Percentiles rank a stretch among this genome's conserved stretches.
Evolutionary conservation across 2,329 filamentous ascomycete genomes (phyloP).

Genomic region (Pseudogymnoascus pannorum): DNA sequence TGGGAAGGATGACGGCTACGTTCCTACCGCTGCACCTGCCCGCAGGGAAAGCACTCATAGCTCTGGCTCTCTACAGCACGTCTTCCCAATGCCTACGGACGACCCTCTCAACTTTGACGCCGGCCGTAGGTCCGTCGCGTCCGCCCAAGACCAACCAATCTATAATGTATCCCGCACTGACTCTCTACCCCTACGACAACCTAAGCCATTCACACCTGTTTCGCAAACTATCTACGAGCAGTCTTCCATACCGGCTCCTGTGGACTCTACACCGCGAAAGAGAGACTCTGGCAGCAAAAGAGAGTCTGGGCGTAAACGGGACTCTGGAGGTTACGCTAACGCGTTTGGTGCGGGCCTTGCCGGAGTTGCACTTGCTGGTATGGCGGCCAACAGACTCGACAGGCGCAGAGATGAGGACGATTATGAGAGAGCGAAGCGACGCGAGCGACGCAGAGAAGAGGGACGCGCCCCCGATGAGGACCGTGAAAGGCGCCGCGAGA

Average conservation of each 20-base stretch:
- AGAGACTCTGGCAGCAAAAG: conserved; percentile 2
- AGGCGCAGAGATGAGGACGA: conserved; percentile 26
- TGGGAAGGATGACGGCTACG: conserved; percentile 2
- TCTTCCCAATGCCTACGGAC: conserved; percentile 59
- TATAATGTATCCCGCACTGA: conserved; percentile 33
- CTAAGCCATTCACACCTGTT: conserved; percentile 69
- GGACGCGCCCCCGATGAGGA: background rate
- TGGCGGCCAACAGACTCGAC: conserved; percentile 32
- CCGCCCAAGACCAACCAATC: conserved; percentile 35
- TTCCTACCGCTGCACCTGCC: background rate
- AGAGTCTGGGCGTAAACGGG: background rate
- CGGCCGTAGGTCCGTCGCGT: conserved; percentile 41
- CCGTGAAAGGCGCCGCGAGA: background rate
- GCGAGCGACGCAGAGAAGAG: conserved; percentile 27
- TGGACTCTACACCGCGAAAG: conserved; percentile 5
- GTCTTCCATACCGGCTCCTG: background rate
- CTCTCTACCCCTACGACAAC: conserved; percentile 71
- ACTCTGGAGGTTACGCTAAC: conserved; percentile 24
- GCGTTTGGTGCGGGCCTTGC: conserved; percentile 28
- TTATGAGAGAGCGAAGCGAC: conserved; percentile 23
- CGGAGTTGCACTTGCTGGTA: conserved; percentile 40
- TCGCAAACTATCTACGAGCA: conserved; percentile 60
- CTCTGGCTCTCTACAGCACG: conserved; percentile 46
- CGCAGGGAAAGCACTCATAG: background rate
- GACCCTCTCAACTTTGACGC: conserved; percentile 59